phyloP scores from a whole-genome alignment of 768 basidiomycete genomes.

The Suillus subalutaceus region DNA sequence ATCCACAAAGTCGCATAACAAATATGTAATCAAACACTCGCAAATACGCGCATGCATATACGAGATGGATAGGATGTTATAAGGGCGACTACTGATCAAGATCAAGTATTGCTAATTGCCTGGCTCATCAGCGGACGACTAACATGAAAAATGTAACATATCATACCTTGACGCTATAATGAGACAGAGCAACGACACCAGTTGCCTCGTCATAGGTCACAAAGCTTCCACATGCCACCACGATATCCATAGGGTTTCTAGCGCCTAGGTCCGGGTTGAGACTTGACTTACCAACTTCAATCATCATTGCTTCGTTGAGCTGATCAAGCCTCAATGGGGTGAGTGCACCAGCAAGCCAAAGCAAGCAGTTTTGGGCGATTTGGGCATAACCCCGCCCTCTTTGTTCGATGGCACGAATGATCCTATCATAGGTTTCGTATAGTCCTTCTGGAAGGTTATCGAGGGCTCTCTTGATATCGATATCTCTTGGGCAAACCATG shows the following conservation, averaged over 20 bases:
- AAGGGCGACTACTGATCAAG: not conserved
- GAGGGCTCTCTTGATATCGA: slow-evolving; percentile 9
- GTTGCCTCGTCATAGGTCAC: slow-evolving; percentile 5
- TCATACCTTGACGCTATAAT: slow-evolving; percentile 14
- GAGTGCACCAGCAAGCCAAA: slow-evolving; percentile 2
- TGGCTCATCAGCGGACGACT: no score
- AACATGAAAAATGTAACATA: not conserved
- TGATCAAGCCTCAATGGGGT: slow-evolving; percentile 2
- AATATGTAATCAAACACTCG: not conserved
- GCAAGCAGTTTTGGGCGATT: not conserved
- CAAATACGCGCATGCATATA: not conserved
- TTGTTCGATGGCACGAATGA: slow-evolving; percentile 16
- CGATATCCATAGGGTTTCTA: slow-evolving; percentile 5
- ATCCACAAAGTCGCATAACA: not conserved
- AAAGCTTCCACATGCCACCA: not conserved
- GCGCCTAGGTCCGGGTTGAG: not conserved
- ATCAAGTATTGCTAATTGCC: no score
- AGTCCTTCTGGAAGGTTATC: slow-evolving; percentile 20
- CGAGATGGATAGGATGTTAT: not conserved
- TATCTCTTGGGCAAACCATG: not conserved
- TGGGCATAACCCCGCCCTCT: not conserved
- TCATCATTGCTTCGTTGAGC: slow-evolving; percentile 7
- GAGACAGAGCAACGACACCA: not conserved
- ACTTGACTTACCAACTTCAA: not conserved
- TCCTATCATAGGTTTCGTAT: slow-evolving; percentile 27